Percentiles rank a stretch among this genome's conserved stretches.
phyloP scores from a whole-genome alignment of 2,329 filamentous ascomycete species.

The Trichoderma aggressivum region DNA sequence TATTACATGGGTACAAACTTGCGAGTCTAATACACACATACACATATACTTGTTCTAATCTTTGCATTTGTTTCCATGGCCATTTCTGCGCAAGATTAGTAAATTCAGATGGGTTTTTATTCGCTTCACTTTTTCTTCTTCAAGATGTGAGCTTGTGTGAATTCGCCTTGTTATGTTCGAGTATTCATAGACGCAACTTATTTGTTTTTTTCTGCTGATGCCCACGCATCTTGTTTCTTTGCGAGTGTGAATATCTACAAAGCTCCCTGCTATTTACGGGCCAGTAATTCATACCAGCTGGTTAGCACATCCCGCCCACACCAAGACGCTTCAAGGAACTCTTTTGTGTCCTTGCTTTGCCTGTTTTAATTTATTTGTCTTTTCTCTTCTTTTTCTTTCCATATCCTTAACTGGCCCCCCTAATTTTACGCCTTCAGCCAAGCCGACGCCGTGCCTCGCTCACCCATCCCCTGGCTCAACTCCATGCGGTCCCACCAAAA shows the following conservation, averaged over 20 bases:
- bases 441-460: conserved; percentile 12
- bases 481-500: conserved; percentile 60
- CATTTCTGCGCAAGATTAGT: too few relatives aligned
- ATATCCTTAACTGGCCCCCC: neutral
- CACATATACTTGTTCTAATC: neutral
- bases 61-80: neutral
- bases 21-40: neutral
- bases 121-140: neutral
- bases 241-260: neutral
- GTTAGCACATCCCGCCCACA: neutral
- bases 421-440: neutral
- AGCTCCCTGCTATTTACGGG: neutral
- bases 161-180: neutral
- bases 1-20: neutral
- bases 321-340: neutral
- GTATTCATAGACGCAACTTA: neutral
- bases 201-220: neutral
- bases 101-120: too few relatives aligned
- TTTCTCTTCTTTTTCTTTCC: neutral
- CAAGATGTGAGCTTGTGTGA: neutral
- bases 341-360: neutral
- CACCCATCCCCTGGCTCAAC: conserved; percentile 29
- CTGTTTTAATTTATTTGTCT: neutral
- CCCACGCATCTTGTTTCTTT: neutral
- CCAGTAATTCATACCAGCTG: neutral